Evolutionary conservation across 768 basidiomycete species (phyloP).

Genomic region (Russula olivacea): DNA sequence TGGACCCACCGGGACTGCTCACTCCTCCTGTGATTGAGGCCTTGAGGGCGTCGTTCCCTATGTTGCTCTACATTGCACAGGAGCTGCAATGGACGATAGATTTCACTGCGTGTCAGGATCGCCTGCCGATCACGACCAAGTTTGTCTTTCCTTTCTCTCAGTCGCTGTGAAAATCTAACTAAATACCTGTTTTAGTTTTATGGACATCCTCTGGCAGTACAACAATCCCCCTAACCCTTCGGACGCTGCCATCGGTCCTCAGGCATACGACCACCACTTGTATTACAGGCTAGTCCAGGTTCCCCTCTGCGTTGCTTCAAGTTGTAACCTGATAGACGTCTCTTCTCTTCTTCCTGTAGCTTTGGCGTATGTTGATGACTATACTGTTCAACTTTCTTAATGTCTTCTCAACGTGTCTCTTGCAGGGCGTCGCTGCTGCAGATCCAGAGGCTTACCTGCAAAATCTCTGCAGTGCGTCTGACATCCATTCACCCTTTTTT

Average conservation of each 20-base stretch:
- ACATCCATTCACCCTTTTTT: neutral
- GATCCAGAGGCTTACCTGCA: constrained; percentile 59
- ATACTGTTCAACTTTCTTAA: neutral
- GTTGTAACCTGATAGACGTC: neutral
- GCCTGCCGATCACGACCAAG: constrained; percentile 17
- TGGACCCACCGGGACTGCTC: constrained; percentile 13
- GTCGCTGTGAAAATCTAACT: neutral
- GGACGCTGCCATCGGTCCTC: constrained; percentile 60
- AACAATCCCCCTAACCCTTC: constrained; percentile 67
- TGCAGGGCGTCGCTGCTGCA: constrained; percentile 62
- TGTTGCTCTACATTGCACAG: neutral
- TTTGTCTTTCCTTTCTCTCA: neutral
- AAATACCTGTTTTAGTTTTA: constrained; percentile 48
- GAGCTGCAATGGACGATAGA: constrained; percentile 1
- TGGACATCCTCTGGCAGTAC: constrained; percentile 76
- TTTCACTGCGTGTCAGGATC: neutral
- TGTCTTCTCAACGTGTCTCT: constrained; percentile 9
- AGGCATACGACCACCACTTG: constrained; percentile 72
- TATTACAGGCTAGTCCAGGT: constrained; percentile 56
- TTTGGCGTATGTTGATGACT: constrained; percentile 46
- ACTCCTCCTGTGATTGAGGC: constrained; percentile 3
- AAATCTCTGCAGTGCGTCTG: constrained; percentile 61
- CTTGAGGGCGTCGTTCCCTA: constrained; percentile 7
- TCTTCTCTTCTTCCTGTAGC: constrained; percentile 29
- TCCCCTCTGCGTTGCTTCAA: neutral